phyloP scores from a whole-genome alignment of 768 basidiomycete species.

The Pisolithus marmoratus region DNA sequence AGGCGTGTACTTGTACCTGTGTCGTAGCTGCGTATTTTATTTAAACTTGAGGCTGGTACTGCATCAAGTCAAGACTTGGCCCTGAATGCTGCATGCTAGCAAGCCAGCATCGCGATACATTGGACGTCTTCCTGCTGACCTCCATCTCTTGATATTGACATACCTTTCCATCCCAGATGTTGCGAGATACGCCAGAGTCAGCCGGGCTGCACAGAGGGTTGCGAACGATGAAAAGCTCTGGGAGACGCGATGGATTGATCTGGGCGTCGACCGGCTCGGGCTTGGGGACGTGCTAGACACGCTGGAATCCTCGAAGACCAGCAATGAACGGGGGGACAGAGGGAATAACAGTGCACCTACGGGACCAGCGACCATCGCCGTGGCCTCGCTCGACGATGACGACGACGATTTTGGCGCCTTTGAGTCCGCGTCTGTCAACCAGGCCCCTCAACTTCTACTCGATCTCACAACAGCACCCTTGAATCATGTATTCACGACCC shows the following conservation, averaged over 20 bases:
- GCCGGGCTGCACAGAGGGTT: constrained; percentile 56
- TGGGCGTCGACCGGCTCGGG: constrained; percentile 44
- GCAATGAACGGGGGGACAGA: constrained; percentile 22
- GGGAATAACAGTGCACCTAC: constrained; percentile 27
- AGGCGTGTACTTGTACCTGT: neutral
- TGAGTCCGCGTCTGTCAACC: constrained; percentile 37
- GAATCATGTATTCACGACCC: constrained; percentile 14
- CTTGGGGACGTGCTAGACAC: constrained; percentile 50
- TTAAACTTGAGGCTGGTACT: neutral
- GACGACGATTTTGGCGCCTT: constrained; percentile 92
- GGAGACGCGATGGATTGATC: constrained; percentile 64
- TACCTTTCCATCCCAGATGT: constrained; percentile 78
- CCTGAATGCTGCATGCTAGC: constrained; percentile 13
- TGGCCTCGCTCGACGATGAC: constrained; percentile 36
- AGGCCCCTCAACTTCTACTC: constrained; percentile 10
- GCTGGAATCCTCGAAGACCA: constrained; percentile 43
- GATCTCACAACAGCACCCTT: constrained; percentile 13
- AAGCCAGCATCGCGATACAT: constrained; percentile 39
- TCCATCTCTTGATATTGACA: constrained; percentile 70
- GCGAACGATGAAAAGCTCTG: constrained; percentile 72
- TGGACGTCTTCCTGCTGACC: constrained; percentile 72
- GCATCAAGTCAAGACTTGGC: neutral
- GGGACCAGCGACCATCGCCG: constrained; percentile 56
- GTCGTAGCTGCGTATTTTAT: neutral
- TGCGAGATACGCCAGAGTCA: constrained; percentile 65